Conservation (phyloP, 129 eudicot species). For the Lonicera japonica region DNA sequence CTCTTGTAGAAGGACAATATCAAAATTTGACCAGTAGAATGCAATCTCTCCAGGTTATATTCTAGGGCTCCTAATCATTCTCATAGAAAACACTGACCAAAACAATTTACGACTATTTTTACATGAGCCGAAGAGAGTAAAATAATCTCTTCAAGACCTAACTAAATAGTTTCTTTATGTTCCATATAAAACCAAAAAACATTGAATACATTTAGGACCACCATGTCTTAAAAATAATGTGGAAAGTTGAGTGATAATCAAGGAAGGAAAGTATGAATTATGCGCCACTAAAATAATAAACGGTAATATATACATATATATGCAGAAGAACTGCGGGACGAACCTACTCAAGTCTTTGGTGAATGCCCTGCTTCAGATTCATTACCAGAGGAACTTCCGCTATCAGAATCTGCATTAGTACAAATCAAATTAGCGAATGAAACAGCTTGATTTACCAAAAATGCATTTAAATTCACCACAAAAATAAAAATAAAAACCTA, state of each 20-base stretch:
- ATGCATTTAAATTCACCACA: constrained; percentile 9
- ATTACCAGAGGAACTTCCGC: constrained; percentile 48
- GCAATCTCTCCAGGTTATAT: background rate
- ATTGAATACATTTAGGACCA: background rate
- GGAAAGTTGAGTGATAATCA: background rate
- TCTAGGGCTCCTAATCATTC: background rate
- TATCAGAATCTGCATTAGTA: constrained; percentile 49
- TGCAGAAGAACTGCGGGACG: background rate
- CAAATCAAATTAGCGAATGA: constrained; percentile 9
- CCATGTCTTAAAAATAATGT: background rate
- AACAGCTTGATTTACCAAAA: constrained; percentile 5
- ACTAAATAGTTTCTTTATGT: too few relatives aligned
- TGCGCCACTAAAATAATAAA: background rate
- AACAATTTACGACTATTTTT: too few relatives aligned
- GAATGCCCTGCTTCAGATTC: constrained; percentile 50
- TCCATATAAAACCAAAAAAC: too few relatives aligned
- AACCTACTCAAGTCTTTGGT: constrained; percentile 29
- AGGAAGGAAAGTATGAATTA: background rate
- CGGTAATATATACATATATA: too few relatives aligned
- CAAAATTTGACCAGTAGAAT: background rate
- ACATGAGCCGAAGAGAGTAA: too few relatives aligned
- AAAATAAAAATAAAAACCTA: background rate
- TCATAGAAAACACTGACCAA: too few relatives aligned
- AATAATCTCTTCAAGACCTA: too few relatives aligned
- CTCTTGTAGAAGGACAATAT: too few relatives aligned